Evolutionary conservation across 768 basidiomycete genomes (phyloP), one percentile per base, ranked within the genome.

Genomic region (Mrakia hoshinonis): DNA sequence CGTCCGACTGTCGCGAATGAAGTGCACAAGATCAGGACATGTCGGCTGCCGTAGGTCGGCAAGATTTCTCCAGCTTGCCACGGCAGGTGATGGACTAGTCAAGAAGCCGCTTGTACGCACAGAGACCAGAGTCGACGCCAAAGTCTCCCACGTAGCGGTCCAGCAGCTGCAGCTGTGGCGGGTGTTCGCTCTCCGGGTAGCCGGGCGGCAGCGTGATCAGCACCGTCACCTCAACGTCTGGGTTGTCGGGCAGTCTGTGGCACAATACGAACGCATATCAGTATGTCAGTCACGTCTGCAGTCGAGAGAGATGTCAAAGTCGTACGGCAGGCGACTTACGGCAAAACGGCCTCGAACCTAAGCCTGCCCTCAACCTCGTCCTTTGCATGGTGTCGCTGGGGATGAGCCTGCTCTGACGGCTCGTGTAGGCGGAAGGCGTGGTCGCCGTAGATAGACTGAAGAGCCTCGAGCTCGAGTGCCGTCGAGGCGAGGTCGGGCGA

Each of bases 131-230:
- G 75, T 90, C 87, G 1, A 89, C 87, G 24, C 88, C 86, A 76
- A 87, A 92, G 2, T 89, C 82, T 2, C 90, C 90, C 60, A 94
- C 80, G 79, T 93, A 94, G 29, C 86, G 86, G 3, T 90, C 92
- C 34, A 92, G 84, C 13, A 92, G 85, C 76, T 92, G 92, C 0
- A 93, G 82, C 75, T 91, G 90, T 1, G 92, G 91, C 2, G 90
- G 85, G 43, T 73, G 68, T 0, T 85, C 83, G 3, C 49, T 34
- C 0, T 83, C 77, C 0, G 92, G 92, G 77, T 94, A 94, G 36
- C 77, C 79, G 38, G 77, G 76, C 22, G 82, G 81, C 10, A 84
- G 77, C 18, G 84, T 82, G 26, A 84, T 81, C 55, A 70, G 74
- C 73, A 69, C 75, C 72, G 48, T 78, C 78, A 66, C 89, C 87